Conservation (phyloP, 306 rosid genomes). For the Canavalia gladiata region DNA sequence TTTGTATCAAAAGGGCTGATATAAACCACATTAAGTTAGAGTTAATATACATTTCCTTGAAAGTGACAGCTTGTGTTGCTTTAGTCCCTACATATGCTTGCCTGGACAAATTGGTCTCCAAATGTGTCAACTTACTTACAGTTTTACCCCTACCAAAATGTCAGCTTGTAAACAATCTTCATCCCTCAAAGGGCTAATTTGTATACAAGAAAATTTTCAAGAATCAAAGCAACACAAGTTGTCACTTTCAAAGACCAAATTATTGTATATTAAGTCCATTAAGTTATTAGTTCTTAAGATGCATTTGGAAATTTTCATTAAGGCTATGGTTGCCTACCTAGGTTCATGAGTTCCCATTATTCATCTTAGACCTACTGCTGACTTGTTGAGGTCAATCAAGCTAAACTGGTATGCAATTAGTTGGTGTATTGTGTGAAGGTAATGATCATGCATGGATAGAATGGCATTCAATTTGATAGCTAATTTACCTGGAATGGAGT, state of each 20-base stretch:
- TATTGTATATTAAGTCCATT: neutral
- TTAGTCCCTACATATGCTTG: neutral
- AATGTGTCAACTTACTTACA: neutral
- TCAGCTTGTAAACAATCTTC: neutral
- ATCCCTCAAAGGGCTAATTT: neutral
- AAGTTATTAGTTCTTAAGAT: neutral
- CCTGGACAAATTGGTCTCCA: neutral
- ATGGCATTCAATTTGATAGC: slow-evolving; percentile 1
- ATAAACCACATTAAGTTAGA: slow-evolving; percentile 2
- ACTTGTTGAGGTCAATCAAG: slow-evolving; percentile 21
- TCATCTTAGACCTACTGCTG: slow-evolving; percentile 10
- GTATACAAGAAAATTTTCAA: neutral
- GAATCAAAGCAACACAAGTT: neutral
- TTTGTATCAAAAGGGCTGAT: neutral
- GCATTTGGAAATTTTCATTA: slow-evolving; percentile 23
- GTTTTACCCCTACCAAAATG: neutral
- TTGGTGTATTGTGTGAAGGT: neutral
- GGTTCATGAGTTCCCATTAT: neutral
- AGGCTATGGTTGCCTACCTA: neutral
- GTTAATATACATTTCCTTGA: neutral
- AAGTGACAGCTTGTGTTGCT: neutral
- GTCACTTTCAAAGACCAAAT: neutral
- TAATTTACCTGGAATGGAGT: slow-evolving; percentile 10
- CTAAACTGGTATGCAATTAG: neutral
- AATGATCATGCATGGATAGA: slow-evolving; percentile 20